Base-by-base conservation (phyloP, 257 asterid genomes). In the Thymus quinquecostatus region DNA sequence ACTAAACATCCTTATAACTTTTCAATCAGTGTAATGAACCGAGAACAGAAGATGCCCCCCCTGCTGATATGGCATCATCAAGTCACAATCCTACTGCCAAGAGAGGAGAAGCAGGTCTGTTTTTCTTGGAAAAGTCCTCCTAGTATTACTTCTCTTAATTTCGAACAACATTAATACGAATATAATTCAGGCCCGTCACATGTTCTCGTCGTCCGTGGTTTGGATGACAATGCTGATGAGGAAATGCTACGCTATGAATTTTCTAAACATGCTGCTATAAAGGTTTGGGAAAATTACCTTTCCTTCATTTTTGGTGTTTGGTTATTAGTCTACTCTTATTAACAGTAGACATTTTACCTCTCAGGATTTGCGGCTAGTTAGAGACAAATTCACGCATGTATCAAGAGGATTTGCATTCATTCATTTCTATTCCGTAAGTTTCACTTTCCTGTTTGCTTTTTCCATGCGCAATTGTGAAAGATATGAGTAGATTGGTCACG, bases 171-270 rank as follows among this genome's bases (percentile, higher is more conserved):
- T 71, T 66, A 77, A 75, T 44, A 45, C 32, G 61, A 33, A 38
- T 73, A n/a, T 72, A 69, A 76, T 59, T 79, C 86, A 94, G 98
- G 97, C 75, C 99, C 99, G 61, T 88, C 97, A 7, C 95, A 95
- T 83, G 99, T 92, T 70, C 95, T 95, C 80, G 99, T 92, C 73
- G 96, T 92, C 78, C 99, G 97, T 30, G 99, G 99, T 51, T 82
- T 95, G 89, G 99, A 92, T 81, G 99, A 95, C 71, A 89, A 95
- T 88, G 98, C 99, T 68, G 98, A 95, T 65, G 99, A 95, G 86
- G 99, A 95, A 73, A 89, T 92, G 98, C 93, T 95, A 75, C 98
- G 99, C 38, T 95, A 95, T 78, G 98, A 95, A 74, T 91, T 95
- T 79, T 85, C 98, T 5, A 95, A 95, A 71, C 96, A 95, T 72